phyloP scores from a whole-genome alignment of 2,329 filamentous ascomycete species.

The Neonectria sp. region DNA sequence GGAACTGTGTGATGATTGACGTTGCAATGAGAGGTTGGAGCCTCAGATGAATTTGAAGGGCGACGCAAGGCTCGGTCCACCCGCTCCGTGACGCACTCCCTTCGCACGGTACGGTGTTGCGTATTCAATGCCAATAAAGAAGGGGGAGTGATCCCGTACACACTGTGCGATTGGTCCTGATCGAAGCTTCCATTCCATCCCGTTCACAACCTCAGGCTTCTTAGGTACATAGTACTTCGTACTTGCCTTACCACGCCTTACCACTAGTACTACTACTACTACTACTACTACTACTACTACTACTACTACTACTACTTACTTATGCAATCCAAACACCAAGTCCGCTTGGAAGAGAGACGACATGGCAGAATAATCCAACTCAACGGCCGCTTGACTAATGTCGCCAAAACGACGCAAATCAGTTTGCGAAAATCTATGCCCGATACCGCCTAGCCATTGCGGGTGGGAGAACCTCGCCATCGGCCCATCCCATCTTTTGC shows the following conservation, averaged over 20 bases:
- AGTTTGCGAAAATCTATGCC: constrained; percentile 21
- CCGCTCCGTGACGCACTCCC: constrained; percentile 14
- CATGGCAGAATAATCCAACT: neutral
- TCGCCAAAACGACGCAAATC: neutral
- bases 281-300: too few relatives aligned
- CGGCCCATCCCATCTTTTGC: constrained; percentile 18
- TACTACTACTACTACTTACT: too few relatives aligned
- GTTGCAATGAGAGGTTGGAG: constrained; percentile 13
- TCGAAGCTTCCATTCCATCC: neutral
- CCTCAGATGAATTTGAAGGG: constrained; percentile 13
- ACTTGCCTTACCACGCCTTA: neutral
- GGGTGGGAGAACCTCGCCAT: constrained; percentile 16
- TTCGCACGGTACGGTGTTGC: constrained; percentile 7
- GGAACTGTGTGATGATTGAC: constrained; percentile 10
- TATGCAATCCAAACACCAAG: neutral
- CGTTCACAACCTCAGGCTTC: neutral
- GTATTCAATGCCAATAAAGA: neutral
- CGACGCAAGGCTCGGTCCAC: constrained; percentile 27
- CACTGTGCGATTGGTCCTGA: constrained; percentile 13
- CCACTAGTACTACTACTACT: neutral
- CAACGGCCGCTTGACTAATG: neutral
- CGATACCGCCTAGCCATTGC: constrained; percentile 18
- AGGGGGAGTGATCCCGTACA: neutral
- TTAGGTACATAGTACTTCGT: too few relatives aligned
- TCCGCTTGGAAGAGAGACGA: neutral